Evolutionary conservation across 208 protist species (phyloP).

Genomic region (Kentomonas sorsogonicus): DNA sequence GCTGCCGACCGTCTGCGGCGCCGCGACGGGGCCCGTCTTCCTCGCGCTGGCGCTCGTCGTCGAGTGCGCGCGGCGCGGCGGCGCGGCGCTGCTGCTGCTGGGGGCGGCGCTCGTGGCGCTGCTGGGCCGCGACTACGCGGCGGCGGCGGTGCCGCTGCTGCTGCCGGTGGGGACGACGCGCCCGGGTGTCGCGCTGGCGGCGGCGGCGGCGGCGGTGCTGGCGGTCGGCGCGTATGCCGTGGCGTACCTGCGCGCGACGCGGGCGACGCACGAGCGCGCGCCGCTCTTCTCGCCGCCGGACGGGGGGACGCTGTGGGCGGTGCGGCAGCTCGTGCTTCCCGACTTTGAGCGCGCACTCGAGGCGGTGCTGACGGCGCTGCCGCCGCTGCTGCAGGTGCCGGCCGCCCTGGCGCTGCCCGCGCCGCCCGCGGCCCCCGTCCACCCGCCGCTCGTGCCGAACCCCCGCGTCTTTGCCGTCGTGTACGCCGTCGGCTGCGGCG

Average conservation of each 20-base stretch:
- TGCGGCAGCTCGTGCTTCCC: conserved; percentile 58
- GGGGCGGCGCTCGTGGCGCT: conserved; percentile 20
- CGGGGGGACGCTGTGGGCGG: conserved; percentile 69
- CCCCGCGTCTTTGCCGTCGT: conserved; percentile 33
- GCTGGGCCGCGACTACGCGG: conserved; percentile 51
- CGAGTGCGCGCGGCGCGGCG: conserved; percentile 21
- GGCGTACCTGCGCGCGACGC: conserved; percentile 18
- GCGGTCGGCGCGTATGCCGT: conserved; percentile 24
- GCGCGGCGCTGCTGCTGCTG: not conserved
- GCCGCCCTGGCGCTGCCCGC: conserved; percentile 22
- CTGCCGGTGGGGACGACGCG: conserved; percentile 38
- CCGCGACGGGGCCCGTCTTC: conserved; percentile 44
- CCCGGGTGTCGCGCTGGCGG: conserved; percentile 9
- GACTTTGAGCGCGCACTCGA: conserved; percentile 47
- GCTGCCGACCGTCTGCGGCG: conserved; percentile 54
- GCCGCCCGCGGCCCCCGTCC: not conserved
- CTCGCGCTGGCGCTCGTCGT: conserved; percentile 34
- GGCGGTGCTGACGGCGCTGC: conserved; percentile 48
- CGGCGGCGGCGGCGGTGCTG: conserved; percentile 8
- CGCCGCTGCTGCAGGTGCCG: conserved; percentile 30
- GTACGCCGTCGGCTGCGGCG: conserved; percentile 39
- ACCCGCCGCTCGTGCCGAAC: conserved; percentile 31
- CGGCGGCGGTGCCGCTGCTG: conserved; percentile 43
- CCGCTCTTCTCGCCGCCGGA: conserved; percentile 70
- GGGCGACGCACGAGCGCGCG: conserved; percentile 14